A percentile compares a stretch with the other conserved stretches of the same genome.
phyloP scores from a whole-genome alignment of 768 basidiomycete species.

The Pseudohyphozyma bogoriensis region DNA sequence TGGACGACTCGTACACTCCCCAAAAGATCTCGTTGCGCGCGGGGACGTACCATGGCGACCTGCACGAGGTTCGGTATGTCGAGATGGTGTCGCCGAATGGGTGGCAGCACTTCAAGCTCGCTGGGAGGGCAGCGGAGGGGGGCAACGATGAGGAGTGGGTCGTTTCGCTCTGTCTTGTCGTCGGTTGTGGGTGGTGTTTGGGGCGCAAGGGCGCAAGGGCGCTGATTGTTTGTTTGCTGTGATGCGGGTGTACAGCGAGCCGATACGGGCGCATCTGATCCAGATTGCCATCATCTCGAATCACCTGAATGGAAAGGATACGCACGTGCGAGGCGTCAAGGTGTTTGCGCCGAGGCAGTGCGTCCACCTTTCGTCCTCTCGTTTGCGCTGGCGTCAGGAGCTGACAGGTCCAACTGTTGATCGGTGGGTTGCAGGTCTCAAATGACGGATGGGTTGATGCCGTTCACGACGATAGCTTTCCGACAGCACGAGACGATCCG shows the following conservation, averaged over 20 bases:
- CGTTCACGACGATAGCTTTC: conserved; percentile 55
- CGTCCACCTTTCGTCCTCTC: conserved; percentile 38
- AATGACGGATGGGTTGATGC: conserved; percentile 59
- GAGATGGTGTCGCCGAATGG: conserved; percentile 85
- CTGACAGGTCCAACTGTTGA: conserved; percentile 33
- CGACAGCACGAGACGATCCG: conserved; percentile 72
- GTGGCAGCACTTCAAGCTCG: conserved; percentile 79
- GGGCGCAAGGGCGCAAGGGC: not conserved
- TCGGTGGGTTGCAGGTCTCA: conserved; percentile 35
- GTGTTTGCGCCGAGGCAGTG: conserved; percentile 81
- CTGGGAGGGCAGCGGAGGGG: conserved; percentile 54
- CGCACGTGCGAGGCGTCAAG: conserved; percentile 82
- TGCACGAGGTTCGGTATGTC: conserved; percentile 65
- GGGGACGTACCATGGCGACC: conserved; percentile 79
- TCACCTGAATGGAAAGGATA: conserved; percentile 98
- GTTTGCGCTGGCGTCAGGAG: not conserved
- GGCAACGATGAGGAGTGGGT: conserved; percentile 70
- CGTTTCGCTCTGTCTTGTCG: not conserved
- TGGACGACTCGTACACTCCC: conserved; percentile 95
- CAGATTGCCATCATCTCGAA: conserved; percentile 85
- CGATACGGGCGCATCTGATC: conserved; percentile 77
- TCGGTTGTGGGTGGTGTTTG: no score
- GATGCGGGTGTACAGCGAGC: conserved; percentile 49
- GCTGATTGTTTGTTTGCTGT: not conserved
- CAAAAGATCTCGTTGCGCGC: conserved; percentile 81